Percentiles rank a stretch among this genome's conserved stretches.
These are phyloP conservation scores for Pichia eremophila DNA, from an alignment of 805 yeast genomes.

Conservation along the genomic window DNA sequence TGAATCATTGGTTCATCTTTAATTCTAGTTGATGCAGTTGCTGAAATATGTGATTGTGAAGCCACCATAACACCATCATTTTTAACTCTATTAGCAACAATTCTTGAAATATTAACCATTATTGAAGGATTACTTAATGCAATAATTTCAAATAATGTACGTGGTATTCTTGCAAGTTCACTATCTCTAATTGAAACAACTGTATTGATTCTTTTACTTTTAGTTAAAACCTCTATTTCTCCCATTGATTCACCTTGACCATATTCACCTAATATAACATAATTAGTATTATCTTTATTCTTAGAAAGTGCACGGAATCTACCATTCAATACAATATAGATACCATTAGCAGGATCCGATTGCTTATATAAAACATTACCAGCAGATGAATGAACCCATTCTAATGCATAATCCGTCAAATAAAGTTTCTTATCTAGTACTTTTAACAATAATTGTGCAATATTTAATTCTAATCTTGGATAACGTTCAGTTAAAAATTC, in stretches of 20 bases:
- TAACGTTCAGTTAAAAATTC: constrained; percentile 64
- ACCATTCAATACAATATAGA: constrained; percentile 83
- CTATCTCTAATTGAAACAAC: constrained; percentile 87
- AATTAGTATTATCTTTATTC: constrained; percentile 18
- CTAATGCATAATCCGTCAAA: constrained; percentile 82
- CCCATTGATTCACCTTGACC: constrained; percentile 95
- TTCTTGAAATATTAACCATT: constrained; percentile 79
- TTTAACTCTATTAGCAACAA: constrained; percentile 59
- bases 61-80: constrained; percentile 9
- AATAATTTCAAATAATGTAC: constrained; percentile 76
- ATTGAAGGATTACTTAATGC: constrained; percentile 81
- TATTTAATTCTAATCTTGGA: constrained; percentile 64
- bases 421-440: constrained; percentile 58
- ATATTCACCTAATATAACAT: constrained; percentile 55
- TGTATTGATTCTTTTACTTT: constrained; percentile 56
- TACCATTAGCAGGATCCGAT: constrained; percentile 83
- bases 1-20: constrained; percentile 25
- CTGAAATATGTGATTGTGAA: constrained; percentile 5
- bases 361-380: constrained; percentile 74
- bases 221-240: constrained; percentile 87
- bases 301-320: constrained; percentile 55
- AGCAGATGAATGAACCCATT: constrained; percentile 89
- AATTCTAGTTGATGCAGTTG: constrained; percentile 23
- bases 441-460: constrained; percentile 66
- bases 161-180: constrained; percentile 87